phyloP scores from a whole-genome alignment of 768 basidiomycete genomes.

The Lentinula raphanica region DNA sequence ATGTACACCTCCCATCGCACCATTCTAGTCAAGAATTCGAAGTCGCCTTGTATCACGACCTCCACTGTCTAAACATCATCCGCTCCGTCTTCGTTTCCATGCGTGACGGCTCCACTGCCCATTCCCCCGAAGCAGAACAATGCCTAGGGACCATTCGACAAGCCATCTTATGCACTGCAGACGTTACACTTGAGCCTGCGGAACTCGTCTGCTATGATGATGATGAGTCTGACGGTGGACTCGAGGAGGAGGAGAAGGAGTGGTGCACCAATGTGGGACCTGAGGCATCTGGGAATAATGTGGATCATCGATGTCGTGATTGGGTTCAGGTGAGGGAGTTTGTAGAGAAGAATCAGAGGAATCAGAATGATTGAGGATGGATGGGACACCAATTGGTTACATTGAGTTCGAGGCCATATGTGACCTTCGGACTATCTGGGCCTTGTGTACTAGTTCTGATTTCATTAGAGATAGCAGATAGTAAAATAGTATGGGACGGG shows the following conservation, averaged over 20 bases:
- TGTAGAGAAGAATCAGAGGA: slow-evolving; percentile 10
- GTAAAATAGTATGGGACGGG: no score
- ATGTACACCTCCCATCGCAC: neutral
- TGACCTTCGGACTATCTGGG: no score
- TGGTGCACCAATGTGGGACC: slow-evolving; percentile 1
- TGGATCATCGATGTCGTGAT: slow-evolving; percentile 10
- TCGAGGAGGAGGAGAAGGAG: no score
- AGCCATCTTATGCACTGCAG: slow-evolving; percentile 11
- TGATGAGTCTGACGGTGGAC: no score
- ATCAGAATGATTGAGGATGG: neutral
- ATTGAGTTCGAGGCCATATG: no score
- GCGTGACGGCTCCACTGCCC: neutral
- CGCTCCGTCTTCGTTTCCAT: neutral
- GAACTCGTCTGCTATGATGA: slow-evolving; percentile 6
- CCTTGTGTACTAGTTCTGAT: no score
- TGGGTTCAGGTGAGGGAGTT: slow-evolving; percentile 11
- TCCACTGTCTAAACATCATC: neutral
- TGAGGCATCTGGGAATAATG: slow-evolving; percentile 4
- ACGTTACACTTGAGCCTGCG: slow-evolving; percentile 11
- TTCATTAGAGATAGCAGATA: no score
- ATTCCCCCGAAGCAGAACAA: slow-evolving; percentile 7
- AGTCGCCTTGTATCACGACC: neutral
- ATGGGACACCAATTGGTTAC: neutral
- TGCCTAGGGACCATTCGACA: slow-evolving; percentile 10
- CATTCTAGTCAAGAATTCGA: neutral